phyloP scores from a whole-genome alignment of 2,329 filamentous ascomycete genomes.

The Monosporascus sp. region DNA sequence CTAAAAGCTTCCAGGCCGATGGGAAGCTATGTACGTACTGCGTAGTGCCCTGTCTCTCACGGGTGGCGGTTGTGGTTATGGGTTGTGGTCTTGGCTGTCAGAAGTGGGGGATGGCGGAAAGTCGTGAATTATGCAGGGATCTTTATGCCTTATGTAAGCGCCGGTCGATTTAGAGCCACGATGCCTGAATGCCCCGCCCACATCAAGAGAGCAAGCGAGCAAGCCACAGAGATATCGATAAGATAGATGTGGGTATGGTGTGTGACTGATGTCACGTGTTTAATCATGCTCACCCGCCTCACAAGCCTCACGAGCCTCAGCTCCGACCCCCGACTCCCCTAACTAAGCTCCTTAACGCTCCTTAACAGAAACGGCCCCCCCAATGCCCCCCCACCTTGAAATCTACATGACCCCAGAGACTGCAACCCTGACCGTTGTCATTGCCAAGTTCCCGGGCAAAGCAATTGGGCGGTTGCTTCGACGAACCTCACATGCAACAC shows the following conservation, averaged over 20 bases:
- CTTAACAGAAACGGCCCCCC: too few relatives aligned
- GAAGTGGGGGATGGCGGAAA: background rate
- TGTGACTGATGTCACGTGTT: constrained; percentile 14
- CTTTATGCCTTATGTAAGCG: background rate
- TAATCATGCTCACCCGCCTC: too few relatives aligned
- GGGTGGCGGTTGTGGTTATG: background rate
- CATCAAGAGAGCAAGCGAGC: too few relatives aligned
- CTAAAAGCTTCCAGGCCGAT: background rate
- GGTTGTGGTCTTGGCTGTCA: background rate
- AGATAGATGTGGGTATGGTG: background rate
- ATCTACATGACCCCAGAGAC: background rate
- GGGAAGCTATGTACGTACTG: too few relatives aligned
- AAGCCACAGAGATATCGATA: too few relatives aligned
- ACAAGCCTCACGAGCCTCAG: too few relatives aligned
- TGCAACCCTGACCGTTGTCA: background rate
- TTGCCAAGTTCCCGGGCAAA: background rate
- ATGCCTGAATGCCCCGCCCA: too few relatives aligned
- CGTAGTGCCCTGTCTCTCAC: too few relatives aligned
- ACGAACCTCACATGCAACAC: background rate
- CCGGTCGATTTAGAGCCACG: background rate
- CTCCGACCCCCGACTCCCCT: too few relatives aligned
- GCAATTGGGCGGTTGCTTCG: background rate
- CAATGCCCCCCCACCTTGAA: background rate
- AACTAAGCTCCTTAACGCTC: too few relatives aligned
- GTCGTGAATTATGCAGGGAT: background rate